A percentile compares a stretch with the other conserved stretches of the same genome.
These are phyloP conservation scores for Naegleria lovaniensis DNA, from an alignment of 208 protist genomes.

Conservation along the genomic window DNA sequence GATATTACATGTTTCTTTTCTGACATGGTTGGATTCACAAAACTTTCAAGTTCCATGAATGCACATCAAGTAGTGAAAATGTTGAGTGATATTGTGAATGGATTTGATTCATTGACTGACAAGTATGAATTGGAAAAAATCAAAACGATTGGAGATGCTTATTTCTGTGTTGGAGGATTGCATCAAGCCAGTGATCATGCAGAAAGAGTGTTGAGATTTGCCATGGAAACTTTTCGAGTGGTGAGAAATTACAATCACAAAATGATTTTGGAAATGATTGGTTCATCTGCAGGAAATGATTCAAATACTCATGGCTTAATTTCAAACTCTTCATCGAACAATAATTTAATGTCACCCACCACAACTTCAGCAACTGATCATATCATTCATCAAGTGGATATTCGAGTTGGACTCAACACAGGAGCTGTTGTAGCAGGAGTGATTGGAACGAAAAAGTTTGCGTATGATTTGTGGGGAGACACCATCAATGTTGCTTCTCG, in stretches of 20 bases:
- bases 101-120: slow-evolving; percentile 13
- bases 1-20: slow-evolving; percentile 30
- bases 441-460: background rate
- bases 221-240: background rate
- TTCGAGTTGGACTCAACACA: background rate
- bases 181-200: background rate
- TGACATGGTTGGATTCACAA: slow-evolving; percentile 34
- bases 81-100: slow-evolving; percentile 3
- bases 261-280: background rate
- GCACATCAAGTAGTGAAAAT: slow-evolving; percentile 14
- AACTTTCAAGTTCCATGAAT: background rate
- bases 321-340: too few species aligned
- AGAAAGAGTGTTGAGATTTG: background rate
- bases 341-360: too few species aligned
- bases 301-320: too few species aligned
- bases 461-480: slow-evolving; percentile 43
- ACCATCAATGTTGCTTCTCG: slow-evolving; percentile 43
- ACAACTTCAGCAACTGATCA: background rate
- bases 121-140: slow-evolving; percentile 31
- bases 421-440: background rate
- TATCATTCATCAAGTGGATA: background rate
- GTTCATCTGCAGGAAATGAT: background rate
- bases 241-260: background rate
- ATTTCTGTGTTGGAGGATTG: slow-evolving; percentile 2
- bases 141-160: slow-evolving; percentile 29